Evolutionary conservation across 164 flowering plant species (phyloP), one percentile per base, ranked within the genome.

Genomic region (Tetracentron sinense): DNA sequence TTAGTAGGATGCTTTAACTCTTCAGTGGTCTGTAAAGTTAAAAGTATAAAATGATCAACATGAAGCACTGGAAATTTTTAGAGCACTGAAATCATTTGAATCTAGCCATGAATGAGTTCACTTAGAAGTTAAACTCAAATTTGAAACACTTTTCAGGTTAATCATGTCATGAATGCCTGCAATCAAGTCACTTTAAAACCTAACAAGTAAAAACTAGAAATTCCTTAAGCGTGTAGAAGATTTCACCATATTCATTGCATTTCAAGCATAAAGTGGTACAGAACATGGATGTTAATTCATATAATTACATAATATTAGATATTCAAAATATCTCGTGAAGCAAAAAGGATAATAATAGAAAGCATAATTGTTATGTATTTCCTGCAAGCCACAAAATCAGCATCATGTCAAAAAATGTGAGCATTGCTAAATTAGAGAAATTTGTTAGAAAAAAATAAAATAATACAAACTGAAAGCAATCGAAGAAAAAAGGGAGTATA

Each of bases 21-120:
- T 44, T 58, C 63, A 59, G 35, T 23, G 53, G 50, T 17, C 70
- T 66, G 62, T 29, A 61, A 66, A 65, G 29, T 35, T 44, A 50
- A 29, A 57, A 49, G 25, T 8, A 31, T 26, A 42, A 27, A 19
- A 58, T 46, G 19, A 29, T 12, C 12, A 49, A 31, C 26, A 63
- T 19, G 28, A 11, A 48, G 23, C 11, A 53, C 42, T 26, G 50
- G 28, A 42, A 5, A 54, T 2, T 11, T 17, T 46, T 14, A 0
- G 38, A 56, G 6, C n/a, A n/a, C 44, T 38, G 10, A 33, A 25
- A 65, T 27, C 47, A 57, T 58, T 33, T 35, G 48, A 20, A 31
- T 52, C 30, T 14, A 3, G 15, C 14, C 2, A 25, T 1, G 4
- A 14, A 14, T 35, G 30, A 60, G 42, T 35, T 44, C 52, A 64